These are phyloP conservation scores for Discostella stelligera DNA, from an alignment of 352 stramenopile genomes.

Conservation along the genomic window DNA sequence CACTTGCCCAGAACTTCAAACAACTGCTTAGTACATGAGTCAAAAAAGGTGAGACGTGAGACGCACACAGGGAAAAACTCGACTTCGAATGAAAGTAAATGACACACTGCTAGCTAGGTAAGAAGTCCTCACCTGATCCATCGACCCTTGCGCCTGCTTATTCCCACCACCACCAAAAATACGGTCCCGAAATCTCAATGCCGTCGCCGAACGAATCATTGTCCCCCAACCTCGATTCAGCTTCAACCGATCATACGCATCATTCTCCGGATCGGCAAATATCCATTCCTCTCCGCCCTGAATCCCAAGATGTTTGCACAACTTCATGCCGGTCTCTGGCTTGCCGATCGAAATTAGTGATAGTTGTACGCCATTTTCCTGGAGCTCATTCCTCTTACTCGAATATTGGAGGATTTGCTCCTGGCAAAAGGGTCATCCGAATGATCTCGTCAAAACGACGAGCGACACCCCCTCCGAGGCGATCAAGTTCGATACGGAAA, in stretches of 20 bases:
- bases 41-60: constrained; percentile 8
- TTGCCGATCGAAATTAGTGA: constrained; percentile 69
- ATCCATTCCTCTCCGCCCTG: constrained; percentile 47
- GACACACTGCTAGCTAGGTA: neutral
- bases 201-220: constrained; percentile 65
- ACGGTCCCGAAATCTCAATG: constrained; percentile 62
- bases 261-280: constrained; percentile 69
- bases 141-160: neutral
- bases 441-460: constrained; percentile 62
- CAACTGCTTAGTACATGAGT: constrained; percentile 3
- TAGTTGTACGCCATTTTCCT: constrained; percentile 48
- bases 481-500: constrained; percentile 49
- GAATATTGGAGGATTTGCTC: constrained; percentile 75
- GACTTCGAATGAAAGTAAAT: too few species aligned
- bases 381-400: constrained; percentile 50
- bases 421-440: constrained; percentile 81
- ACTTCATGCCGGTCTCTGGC: constrained; percentile 53
- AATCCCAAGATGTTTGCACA: constrained; percentile 64
- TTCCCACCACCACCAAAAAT: constrained; percentile 34
- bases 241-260: constrained; percentile 56
- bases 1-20: constrained; percentile 67
- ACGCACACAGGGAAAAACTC: neutral
- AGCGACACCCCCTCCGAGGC: constrained; percentile 44
- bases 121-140: constrained; percentile 6
- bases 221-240: constrained; percentile 65